phyloP scores from a whole-genome alignment of 2,329 filamentous ascomycete genomes.

The Cladosporium sp. region DNA sequence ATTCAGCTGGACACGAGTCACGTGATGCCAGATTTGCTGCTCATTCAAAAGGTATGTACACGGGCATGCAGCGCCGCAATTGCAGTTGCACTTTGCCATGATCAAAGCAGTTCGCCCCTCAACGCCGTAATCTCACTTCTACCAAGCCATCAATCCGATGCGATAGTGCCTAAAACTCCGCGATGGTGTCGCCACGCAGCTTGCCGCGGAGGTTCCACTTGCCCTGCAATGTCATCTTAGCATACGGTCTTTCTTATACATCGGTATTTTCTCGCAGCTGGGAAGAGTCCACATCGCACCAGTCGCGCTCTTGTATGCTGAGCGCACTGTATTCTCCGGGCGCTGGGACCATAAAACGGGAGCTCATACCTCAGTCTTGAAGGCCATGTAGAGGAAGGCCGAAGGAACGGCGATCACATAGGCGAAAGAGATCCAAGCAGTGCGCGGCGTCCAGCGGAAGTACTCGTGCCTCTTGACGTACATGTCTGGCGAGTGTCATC shows the following conservation, averaged over 20 bases:
- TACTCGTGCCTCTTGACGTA: conserved; percentile 80
- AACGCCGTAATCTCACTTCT: background rate
- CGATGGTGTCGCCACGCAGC: conserved; percentile 76
- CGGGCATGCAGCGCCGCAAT: background rate
- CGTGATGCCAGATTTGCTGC: conserved; percentile 8
- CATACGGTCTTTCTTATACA: no score
- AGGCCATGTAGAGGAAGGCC: conserved; percentile 65
- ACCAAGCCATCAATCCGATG: background rate
- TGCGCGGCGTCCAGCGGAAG: conserved; percentile 88
- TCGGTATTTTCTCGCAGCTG: background rate
- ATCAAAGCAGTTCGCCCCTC: conserved; percentile 1
- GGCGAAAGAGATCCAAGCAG: conserved; percentile 70
- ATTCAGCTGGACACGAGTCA: background rate
- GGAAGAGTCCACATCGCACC: no score
- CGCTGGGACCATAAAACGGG: no score
- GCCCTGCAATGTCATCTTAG: conserved; percentile 52
- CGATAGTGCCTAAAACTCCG: conserved; percentile 57
- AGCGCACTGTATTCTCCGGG: no score
- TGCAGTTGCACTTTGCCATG: background rate
- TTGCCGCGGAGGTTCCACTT: conserved; percentile 82
- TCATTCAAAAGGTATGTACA: conserved; percentile 9
- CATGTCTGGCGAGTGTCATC: conserved; percentile 59
- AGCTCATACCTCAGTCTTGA: conserved; percentile 74
- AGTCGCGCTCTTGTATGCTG: no score
- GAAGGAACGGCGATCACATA: conserved; percentile 69